These are phyloP conservation scores for Kwoniella shandongensis DNA, from an alignment of 768 basidiomycete genomes.

Conservation along the genomic window DNA sequence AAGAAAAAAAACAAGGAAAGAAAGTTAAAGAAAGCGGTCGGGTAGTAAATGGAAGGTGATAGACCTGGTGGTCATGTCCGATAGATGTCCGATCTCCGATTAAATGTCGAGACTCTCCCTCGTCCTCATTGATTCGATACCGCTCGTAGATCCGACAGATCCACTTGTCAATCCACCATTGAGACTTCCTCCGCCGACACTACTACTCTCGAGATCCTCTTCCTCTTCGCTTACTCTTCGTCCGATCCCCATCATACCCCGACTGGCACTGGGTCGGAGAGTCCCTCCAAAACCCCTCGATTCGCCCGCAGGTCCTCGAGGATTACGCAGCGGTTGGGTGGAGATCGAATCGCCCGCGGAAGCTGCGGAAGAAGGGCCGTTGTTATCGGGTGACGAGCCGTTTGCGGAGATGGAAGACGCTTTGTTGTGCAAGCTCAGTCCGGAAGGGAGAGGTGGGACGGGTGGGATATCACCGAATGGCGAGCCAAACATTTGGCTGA, in stretches of 20 bases:
- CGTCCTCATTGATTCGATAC: constrained; percentile 34
- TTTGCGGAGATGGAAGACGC: constrained; percentile 14
- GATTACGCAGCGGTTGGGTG: constrained; percentile 39
- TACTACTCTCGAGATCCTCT: constrained; percentile 15
- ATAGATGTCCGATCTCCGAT: neutral
- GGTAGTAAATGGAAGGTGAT: neutral
- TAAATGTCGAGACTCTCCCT: constrained; percentile 40
- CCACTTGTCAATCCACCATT: neutral
- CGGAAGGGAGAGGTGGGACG: constrained; percentile 42
- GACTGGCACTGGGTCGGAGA: constrained; percentile 8
- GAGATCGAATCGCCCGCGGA: constrained; percentile 1
- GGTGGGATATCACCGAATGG: constrained; percentile 34
- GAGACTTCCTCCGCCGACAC: constrained; percentile 8
- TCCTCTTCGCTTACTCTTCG: constrained; percentile 23
- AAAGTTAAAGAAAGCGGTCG: neutral
- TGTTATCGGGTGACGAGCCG: constrained; percentile 5
- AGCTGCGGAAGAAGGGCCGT: neutral
- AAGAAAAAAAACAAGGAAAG: neutral
- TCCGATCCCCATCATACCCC: constrained; percentile 7
- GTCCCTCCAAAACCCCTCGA: constrained; percentile 41
- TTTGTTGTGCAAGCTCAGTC: constrained; percentile 21
- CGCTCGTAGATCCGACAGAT: constrained; percentile 12
- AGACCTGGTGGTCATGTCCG: neutral
- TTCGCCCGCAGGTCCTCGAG: constrained; percentile 47
- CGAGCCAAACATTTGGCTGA: constrained; percentile 44